Base-by-base conservation (phyloP, 140 eudicot genomes). In the Cichorium intybus region DNA sequence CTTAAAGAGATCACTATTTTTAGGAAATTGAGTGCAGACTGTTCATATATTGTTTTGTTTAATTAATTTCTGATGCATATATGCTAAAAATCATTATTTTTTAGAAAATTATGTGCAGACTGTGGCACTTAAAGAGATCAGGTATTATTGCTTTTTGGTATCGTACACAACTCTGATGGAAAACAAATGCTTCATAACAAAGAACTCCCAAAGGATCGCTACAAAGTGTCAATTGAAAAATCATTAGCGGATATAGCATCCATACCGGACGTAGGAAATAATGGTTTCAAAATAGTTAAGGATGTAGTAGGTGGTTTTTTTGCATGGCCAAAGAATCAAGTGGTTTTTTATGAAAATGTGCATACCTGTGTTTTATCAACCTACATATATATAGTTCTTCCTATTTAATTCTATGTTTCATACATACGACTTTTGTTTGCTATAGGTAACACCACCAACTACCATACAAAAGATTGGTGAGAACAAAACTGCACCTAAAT, bases 241-340 rank as follows among this genome's bases (percentile, higher is more conserved):
- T 53, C 31, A 0, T 24, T 53, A 12, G 33, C 24, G 17, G 59
- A 53, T 53, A 33, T 33, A 22, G 59, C 59, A 0, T 10, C 6
- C 17, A 22, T 53, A 24, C 59, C 59, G 17, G 33, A 53, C 23
- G n/a, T 24, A 10, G 33, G 34, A 53, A 22, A 10, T 23, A 53
- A 53, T 18, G 59, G 59, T 53, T 24, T 23, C 18, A 53, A 10
- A 53, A 53, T 6, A 22, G 34, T 3, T 53, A 9, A 8, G 33
- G 59, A 23, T 53, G 59, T 7, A 23, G 7, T 24, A 1, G 18
- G 59, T 7, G 17, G 59, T 24, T 53, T 53, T 24, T 10, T 2
- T 53, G 59, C 59, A 1, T 53, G 59, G 59, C 59, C 59, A 10
- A 53, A 24, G 18, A 7, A 53, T 10, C 59, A 53, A 53, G 59